Evolutionary conservation across 257 asterid genomes (phyloP), one percentile per base, ranked within the genome.

Genomic region (Parsonsia alboflavescens): DNA sequence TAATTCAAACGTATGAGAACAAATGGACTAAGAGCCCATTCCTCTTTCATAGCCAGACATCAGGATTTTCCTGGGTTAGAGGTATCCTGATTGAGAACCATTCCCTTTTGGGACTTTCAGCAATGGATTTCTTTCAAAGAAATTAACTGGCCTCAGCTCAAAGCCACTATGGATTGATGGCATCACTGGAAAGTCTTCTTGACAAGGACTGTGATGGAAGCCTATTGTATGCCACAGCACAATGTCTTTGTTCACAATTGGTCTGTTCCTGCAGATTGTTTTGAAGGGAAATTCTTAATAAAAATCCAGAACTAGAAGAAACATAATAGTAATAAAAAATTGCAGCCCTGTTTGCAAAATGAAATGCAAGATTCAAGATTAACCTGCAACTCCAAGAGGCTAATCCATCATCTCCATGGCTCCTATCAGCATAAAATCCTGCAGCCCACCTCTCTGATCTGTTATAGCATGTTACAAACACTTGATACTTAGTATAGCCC

Each of bases 211-310:
- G 77, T 91, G 97, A 82, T 91, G 93, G 41, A 91, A 85, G 9
- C 97, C 97, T 15, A 91, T 66, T 0, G 92, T 91, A 54, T 89
- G 88, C 92, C 92, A 91, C 68, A 88, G n/a, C 80, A 88, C 97
- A 76, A 91, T 76, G 54, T 89, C 96, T 72, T 80, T 84, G 44
- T 86, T 88, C 73, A 78, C 89, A 53, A 89, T 85, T 48, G 61
- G 9, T 76, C 78, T 70, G 45, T 84, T 81, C 90, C 93, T 91
- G 84, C 84, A 79, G 7, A 62, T 22, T 4, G 50, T 17, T 63
- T 62, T 62, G 24, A 13, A 30, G 11, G 44, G 41, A 33, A 57
- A 42, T 42, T 61, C 21, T 13, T 65, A 19, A 50, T 4, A 48
- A 19, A 11, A 1, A 26, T n/a, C 5, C 11, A 65, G 13, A 65